These are phyloP conservation scores for Skeletonema menzelii DNA, from an alignment of 108 stramenopile genomes.

Conservation along the genomic window DNA sequence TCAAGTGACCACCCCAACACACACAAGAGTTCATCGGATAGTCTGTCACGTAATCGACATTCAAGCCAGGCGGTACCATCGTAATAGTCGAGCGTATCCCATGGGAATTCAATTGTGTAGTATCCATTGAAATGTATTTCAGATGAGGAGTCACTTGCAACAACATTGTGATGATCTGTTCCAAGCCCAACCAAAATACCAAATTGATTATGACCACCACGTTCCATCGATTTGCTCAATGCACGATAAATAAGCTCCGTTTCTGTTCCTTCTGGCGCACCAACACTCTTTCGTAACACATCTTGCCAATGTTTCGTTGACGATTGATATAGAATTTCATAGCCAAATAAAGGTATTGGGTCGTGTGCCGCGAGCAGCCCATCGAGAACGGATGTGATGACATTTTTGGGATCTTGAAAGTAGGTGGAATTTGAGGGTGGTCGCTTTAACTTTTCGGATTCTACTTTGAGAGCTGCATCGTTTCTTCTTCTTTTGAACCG, in stretches of 20 bases:
- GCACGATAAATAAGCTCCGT: slow-evolving; percentile 35
- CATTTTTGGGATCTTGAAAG: slow-evolving; percentile 20
- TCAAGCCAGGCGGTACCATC: slow-evolving; percentile 76
- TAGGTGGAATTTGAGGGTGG: background rate
- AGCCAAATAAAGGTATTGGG: slow-evolving; percentile 37
- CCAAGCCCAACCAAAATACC: slow-evolving; percentile 63
- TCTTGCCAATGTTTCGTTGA: slow-evolving; percentile 49
- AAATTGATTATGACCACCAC: slow-evolving; percentile 68
- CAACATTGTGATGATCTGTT: slow-evolving; percentile 27
- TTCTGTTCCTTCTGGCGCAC: slow-evolving; percentile 36
- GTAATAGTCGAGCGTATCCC: slow-evolving; percentile 56
- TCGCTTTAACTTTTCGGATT: background rate
- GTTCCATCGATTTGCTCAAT: slow-evolving; percentile 49
- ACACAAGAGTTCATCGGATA: slow-evolving; percentile 51
- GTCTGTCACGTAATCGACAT: slow-evolving; percentile 52
- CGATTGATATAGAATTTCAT: slow-evolving; percentile 35
- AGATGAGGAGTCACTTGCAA: background rate
- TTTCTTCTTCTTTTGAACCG: slow-evolving; percentile 28
- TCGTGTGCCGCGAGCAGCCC: slow-evolving; percentile 4
- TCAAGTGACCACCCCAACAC: slow-evolving; percentile 64
- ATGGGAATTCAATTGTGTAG: slow-evolving; percentile 61
- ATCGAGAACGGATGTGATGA: slow-evolving; percentile 9
- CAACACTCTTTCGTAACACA: slow-evolving; percentile 49
- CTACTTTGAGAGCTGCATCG: background rate
- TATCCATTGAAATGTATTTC: background rate